Evolutionary conservation across 345 rosid species (phyloP).

Genomic region (Euphorbia tirucalli): DNA sequence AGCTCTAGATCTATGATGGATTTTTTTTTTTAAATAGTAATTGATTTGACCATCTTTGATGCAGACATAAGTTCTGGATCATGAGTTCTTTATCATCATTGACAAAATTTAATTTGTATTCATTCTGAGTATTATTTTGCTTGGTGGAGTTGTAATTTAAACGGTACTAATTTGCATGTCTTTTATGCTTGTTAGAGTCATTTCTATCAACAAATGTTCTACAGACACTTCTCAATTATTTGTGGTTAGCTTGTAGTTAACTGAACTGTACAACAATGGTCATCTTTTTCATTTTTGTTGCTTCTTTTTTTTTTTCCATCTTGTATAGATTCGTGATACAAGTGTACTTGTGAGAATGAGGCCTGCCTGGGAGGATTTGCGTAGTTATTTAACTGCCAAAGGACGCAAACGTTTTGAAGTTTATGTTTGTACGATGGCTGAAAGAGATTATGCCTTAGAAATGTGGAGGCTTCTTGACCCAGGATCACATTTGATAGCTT

Average conservation of each 20-base stretch:
- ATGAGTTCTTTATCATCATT: background rate
- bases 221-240: constrained; percentile 1
- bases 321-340: constrained; percentile 53
- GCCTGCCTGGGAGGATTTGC: constrained; percentile 96
- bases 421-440: constrained; percentile 99
- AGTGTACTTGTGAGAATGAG: constrained; percentile 99
- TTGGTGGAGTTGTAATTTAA: background rate
- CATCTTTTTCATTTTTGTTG: constrained; percentile 5
- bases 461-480: constrained; percentile 99
- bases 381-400: constrained; percentile 89
- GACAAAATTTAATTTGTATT: background rate
- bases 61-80: background rate
- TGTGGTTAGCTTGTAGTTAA: background rate
- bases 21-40: background rate
- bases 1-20: background rate
- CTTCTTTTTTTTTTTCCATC: constrained; percentile 25
- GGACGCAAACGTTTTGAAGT: constrained; percentile 97
- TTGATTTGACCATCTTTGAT: background rate
- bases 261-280: background rate
- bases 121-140: background rate
- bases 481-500: constrained; percentile 66
- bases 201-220: background rate
- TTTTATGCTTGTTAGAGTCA: background rate
- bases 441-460: constrained; percentile 98
- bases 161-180: background rate